Conservation (phyloP, 768 basidiomycete genomes). For the Suillus cothurnatus region DNA sequence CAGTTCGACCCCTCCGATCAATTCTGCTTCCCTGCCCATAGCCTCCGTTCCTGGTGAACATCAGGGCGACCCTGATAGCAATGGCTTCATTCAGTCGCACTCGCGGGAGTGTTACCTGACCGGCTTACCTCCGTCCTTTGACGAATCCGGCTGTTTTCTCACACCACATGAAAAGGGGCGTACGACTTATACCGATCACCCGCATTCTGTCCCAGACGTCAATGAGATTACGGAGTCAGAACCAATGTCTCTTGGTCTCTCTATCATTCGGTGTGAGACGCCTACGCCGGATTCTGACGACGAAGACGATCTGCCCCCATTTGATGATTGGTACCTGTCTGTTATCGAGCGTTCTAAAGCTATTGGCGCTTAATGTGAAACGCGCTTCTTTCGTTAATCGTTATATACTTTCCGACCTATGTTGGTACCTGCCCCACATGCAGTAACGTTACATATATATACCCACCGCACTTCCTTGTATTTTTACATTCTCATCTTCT, state of each 20-base stretch:
- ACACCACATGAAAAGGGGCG: slow-evolving; percentile 4
- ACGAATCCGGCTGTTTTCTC: slow-evolving; percentile 5
- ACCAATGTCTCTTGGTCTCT: not conserved
- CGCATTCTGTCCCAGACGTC: not conserved
- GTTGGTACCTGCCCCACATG: slow-evolving; percentile 8
- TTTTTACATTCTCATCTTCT: not conserved
- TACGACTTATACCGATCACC: not conserved
- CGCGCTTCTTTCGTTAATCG: not conserved
- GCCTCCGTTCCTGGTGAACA: not conserved
- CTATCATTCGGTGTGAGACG: slow-evolving; percentile 10
- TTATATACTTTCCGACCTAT: not conserved
- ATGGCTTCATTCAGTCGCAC: too few species aligned
- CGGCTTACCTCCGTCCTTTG: not conserved
- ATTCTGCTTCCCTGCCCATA: not conserved
- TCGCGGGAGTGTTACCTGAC: slow-evolving; percentile 9
- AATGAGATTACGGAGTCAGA: not conserved
- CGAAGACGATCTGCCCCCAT: slow-evolving; percentile 16
- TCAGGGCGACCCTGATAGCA: not conserved
- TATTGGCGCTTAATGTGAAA: not conserved
- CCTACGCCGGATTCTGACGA: slow-evolving; percentile 6
- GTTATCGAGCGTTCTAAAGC: slow-evolving; percentile 13
- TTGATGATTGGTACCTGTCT: slow-evolving; percentile 22
- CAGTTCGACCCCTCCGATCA: not conserved
- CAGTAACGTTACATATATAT: slow-evolving; percentile 1
- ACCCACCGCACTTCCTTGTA: not conserved